Base-by-base conservation (phyloP, 345 rosid genomes). In the Cardamine occulta region DNA sequence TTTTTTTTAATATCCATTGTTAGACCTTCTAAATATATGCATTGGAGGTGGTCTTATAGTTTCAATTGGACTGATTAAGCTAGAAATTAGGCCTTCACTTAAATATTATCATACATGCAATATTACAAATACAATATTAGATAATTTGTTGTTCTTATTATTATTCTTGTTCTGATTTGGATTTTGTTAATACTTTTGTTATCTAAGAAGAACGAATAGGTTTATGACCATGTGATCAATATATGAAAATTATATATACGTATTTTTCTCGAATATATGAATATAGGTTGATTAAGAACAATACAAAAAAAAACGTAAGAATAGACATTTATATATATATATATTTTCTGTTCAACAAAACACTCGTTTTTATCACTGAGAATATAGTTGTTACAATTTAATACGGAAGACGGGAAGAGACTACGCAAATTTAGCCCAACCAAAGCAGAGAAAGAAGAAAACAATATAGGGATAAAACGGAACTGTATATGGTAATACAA, bases 401-500 rank as follows among this genome's bases (percentile, higher is more conserved):
- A 52, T 53, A 12, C 59, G 10, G 18, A 26, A 54, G 18, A 40
- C 45, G 45, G 45, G 1, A 13, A 40, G 6, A 10, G 4, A 40
- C 14, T 40, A 6, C 7, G 23, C 23, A 4, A 14, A 42, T 14
- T 42, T 13, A 42, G 17, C 17, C 47, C 17, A 39, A 13, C 2
- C 17, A 42, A 42, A 42, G 48, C 7, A 42, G 48, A 42, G 18
- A 26, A 54, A 31, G 3, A 21, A 58, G 21, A 31, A 47, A 58
- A 31, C 32, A 58, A 19, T 29, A 31, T 1, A 15, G 9, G 6
- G 23, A 71, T 63, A 93, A 51, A 86, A 87, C 2, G 82, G 84
- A 6, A 86, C 58, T 13, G 93, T 74, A 55, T 79, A 93, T 2
- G 98, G 96, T 64, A 90, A 54, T 0, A 86, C 82, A 42, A 68